These are phyloP conservation scores for Schizophyllum commune DNA, from an alignment of 1,284 basidiomycete species.

Conservation along the genomic window DNA sequence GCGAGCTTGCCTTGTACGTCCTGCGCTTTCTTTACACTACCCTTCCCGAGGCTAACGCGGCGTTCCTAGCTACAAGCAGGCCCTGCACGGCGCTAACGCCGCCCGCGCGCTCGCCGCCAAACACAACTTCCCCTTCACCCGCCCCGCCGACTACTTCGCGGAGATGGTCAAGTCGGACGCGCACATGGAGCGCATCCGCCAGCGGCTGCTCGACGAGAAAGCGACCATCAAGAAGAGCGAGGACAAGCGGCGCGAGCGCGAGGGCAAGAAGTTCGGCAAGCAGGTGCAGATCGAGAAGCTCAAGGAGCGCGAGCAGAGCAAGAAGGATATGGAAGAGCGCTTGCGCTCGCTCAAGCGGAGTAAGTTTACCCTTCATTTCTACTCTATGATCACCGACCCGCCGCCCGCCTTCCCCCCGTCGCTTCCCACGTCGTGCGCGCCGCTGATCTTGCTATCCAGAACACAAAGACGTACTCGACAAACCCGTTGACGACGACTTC, in stretches of 20 bases:
- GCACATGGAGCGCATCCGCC: slow-evolving; percentile 96
- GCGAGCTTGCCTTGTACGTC: slow-evolving; percentile 91
- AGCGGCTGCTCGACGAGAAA: slow-evolving; percentile 83
- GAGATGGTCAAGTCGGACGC: slow-evolving; percentile 99
- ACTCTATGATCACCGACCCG: neutral
- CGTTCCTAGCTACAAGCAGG: slow-evolving; percentile 83
- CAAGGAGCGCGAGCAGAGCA: slow-evolving; percentile 66
- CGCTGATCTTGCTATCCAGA: slow-evolving; percentile 33
- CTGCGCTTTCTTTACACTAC: slow-evolving; percentile 1
- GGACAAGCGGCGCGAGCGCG: slow-evolving; percentile 85
- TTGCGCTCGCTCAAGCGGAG: slow-evolving; percentile 85
- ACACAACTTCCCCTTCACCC: slow-evolving; percentile 78
- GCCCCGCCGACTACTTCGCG: slow-evolving; percentile 95
- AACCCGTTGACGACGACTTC: slow-evolving; percentile 68
- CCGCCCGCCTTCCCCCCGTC: neutral
- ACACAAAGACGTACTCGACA: slow-evolving; percentile 78
- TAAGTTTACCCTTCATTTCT: slow-evolving; percentile 30
- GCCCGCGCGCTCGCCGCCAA: slow-evolving; percentile 72
- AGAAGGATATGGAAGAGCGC: slow-evolving; percentile 84
- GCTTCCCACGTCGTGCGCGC: neutral
- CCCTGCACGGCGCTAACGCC: slow-evolving; percentile 72
- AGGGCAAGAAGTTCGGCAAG: slow-evolving; percentile 98
- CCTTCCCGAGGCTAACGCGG: slow-evolving; percentile 1
- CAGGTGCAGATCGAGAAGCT: slow-evolving; percentile 88
- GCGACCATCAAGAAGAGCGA: slow-evolving; percentile 90